Evolutionary conservation across 805 yeast genomes (phyloP), one percentile per base, ranked within the genome.

Genomic region (Hanseniaspora guilliermondii): DNA sequence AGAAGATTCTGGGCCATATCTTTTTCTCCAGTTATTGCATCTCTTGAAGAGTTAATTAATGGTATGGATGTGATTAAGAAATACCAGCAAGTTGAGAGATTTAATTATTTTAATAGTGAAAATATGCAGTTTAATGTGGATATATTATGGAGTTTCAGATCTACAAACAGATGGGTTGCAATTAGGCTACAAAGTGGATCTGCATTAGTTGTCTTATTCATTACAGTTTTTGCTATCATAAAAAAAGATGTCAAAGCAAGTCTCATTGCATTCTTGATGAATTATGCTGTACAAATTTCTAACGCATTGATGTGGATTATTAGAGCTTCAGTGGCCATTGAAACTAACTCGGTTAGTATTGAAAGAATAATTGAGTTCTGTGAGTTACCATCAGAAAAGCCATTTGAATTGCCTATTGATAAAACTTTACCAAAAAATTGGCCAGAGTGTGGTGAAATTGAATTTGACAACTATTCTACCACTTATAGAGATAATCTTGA

Each of bases 91-190:
- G 68, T 69, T 33, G 59, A 62, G 2, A 62, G 78, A 55, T 85
- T 85, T 61, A 60, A 74, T 37, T 58, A 62, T 14, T 73, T 68
- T 56, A 78, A 77, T 60, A 71, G 74, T 46, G 47, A 53, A 3
- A 68, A 73, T 35, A 73, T 84, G 55, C 79, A 86, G 64, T 68
- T 66, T 19, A 81, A 82, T 83, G 82, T 83, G 61, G 78, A 81
- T 58, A 79, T 88, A 0, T 79, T 79, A 64, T 80, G 71, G 60
- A 62, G 84, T 45, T 74, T 85, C 1, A 68, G 79, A 59, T 82
- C 83, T 0, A 74, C 79, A 58, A 89, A 83, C 67, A 74, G 87
- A 63, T 85, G 93, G 88, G 68, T 85, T 56, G 76, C 82, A 3
- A 64, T 84, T 44, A 73, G 83, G 54, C 66, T 83, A 56, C 87